These are phyloP conservation scores for Plenodomus tracheiphilus DNA, from an alignment of 2,329 filamentous ascomycete genomes.

Conservation along the genomic window DNA sequence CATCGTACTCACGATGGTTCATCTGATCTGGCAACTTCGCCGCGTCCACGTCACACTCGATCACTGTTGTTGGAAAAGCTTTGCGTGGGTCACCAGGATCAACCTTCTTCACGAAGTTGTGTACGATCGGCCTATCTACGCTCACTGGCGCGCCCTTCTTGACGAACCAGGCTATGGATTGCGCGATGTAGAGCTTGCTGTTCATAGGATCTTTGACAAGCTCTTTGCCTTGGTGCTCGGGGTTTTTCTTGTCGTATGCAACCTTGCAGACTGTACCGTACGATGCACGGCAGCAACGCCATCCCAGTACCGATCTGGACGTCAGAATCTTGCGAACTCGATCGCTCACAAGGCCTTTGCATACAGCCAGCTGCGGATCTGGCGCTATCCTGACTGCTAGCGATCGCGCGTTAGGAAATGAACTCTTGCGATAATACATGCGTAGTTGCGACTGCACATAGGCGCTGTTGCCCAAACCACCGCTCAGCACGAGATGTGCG, in stretches of 20 bases:
- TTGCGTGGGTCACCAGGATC: slow-evolving; percentile 35
- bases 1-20: slow-evolving; percentile 23
- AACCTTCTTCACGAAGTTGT: slow-evolving; percentile 40
- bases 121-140: slow-evolving; percentile 37
- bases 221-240: slow-evolving; percentile 30
- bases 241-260: slow-evolving; percentile 39
- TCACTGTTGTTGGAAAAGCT: slow-evolving; percentile 38
- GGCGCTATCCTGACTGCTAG: slow-evolving; percentile 43
- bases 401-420: slow-evolving; percentile 24
- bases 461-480: slow-evolving; percentile 48
- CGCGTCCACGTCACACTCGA: slow-evolving; percentile 32
- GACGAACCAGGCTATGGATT: slow-evolving; percentile 46
- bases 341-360: slow-evolving; percentile 57
- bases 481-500: slow-evolving; percentile 47
- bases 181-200: slow-evolving; percentile 40
- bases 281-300: slow-evolving; percentile 43
- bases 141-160: slow-evolving; percentile 39
- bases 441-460: slow-evolving; percentile 46
- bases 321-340: slow-evolving; percentile 54
- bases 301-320: slow-evolving; percentile 49
- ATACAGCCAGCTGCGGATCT: slow-evolving; percentile 60
- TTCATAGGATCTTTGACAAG: slow-evolving; percentile 36
- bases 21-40: slow-evolving; percentile 32
- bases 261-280: slow-evolving; percentile 47
- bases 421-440: slow-evolving; percentile 35